Evolutionary conservation across 2,329 filamentous ascomycete species (phyloP).

Genomic region (Ophiostoma tasmaniense): DNA sequence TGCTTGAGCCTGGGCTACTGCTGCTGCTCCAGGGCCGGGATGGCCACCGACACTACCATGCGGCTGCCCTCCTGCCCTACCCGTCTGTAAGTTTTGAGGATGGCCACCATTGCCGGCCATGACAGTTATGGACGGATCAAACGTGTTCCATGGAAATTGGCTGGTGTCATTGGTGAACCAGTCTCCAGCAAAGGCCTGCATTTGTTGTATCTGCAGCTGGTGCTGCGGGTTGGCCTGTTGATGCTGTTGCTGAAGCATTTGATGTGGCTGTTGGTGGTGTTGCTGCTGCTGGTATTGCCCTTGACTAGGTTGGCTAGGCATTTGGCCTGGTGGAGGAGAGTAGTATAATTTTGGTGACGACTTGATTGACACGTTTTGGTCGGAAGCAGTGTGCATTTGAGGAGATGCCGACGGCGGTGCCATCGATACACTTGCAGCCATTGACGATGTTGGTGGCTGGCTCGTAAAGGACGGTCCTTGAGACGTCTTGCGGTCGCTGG

Average conservation of each 20-base stretch:
- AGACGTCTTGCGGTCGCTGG: conserved; percentile 2
- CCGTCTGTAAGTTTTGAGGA: neutral
- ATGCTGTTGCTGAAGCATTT: neutral
- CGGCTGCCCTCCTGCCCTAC: neutral
- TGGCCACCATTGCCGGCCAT: too few relatives aligned
- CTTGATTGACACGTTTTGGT: neutral
- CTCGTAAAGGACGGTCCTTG: neutral
- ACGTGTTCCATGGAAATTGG: conserved; percentile 11
- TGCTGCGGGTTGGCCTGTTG: neutral
- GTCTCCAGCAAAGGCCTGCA: conserved; percentile 14
- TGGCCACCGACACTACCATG: neutral
- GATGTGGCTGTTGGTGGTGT: neutral
- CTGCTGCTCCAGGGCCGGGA: neutral
- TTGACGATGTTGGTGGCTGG: neutral
- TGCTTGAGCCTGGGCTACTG: neutral
- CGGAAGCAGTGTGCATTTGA: neutral
- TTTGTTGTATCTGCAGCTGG: conserved; percentile 9
- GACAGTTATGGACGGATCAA: conserved; percentile 3
- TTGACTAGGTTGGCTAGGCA: neutral
- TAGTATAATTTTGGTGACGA: conserved; percentile 9
- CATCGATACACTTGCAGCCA: neutral
- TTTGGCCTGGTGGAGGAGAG: neutral
- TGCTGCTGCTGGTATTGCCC: neutral
- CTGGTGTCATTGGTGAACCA: conserved; percentile 14
- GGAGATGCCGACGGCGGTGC: neutral